Conservation (phyloP, 2,329 filamentous ascomycete genomes). For the Lomentospora prolificans region DNA sequence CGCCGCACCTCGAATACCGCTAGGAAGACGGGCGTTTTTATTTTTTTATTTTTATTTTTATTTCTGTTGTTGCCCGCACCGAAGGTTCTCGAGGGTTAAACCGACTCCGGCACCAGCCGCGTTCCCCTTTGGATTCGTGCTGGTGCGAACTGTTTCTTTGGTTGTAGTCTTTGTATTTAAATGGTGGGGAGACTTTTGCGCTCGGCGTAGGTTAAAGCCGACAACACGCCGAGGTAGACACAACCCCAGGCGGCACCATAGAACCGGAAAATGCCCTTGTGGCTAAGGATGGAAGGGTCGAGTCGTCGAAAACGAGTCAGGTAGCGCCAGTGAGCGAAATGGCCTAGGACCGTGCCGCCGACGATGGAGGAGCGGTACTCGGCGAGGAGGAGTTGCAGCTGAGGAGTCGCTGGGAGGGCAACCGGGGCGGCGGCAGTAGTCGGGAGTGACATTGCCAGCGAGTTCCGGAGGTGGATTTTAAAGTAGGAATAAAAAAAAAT, state of each 20-base stretch:
- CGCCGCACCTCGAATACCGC: no score
- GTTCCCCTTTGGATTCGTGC: no score
- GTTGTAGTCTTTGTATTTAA: no score
- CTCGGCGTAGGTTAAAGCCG: constrained; percentile 1
- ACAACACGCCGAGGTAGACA: constrained; percentile 8
- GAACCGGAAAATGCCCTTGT: constrained; percentile 3
- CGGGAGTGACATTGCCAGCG: constrained; percentile 7
- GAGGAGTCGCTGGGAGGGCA: constrained; percentile 1
- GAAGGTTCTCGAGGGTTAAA: no score
- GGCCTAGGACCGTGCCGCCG: constrained; percentile 11
- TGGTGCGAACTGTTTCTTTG: no score
- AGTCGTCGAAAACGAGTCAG: constrained; percentile 10
- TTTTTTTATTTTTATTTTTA: no score
- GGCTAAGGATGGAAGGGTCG: constrained; percentile 10
- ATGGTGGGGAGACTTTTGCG: neutral
- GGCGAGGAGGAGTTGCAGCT: constrained; percentile 11
- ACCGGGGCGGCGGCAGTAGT: constrained; percentile 6
- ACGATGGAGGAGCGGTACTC: constrained; percentile 13
- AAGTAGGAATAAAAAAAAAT: neutral
- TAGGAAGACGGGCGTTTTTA: no score
- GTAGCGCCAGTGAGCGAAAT: constrained; percentile 13
- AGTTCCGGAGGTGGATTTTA: neutral
- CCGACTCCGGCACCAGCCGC: no score
- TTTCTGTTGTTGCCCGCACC: no score
- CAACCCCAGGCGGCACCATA: constrained; percentile 8